Evolutionary conservation across 257 asterid species (phyloP), one percentile per base, ranked within the genome.

Genomic region (Ballota nigra): DNA sequence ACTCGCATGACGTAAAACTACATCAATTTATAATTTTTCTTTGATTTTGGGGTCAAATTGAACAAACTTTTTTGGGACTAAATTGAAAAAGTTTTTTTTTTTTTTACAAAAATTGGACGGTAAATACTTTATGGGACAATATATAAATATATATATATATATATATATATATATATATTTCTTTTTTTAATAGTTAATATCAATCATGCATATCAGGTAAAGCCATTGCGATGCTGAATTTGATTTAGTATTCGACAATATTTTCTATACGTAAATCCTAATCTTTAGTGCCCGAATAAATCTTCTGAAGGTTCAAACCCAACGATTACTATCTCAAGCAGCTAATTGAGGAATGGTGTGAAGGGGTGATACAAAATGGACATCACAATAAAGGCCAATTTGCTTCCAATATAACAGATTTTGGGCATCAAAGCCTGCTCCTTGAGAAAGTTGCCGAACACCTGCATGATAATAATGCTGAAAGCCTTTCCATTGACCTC

Each of bases 291-390:
- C 43, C 52, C 18, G 16, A 53, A 49, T 58, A 47, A 68, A 55
- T 38, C 69, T 64, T 82, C 73, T 84, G 83, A 78, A 94, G 98
- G 86, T 91, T 86, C 84, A 89, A 83, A 78, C 86, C 96, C 68
- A 91, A 89, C 68, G 98, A 94, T 78, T 78, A 87, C 88, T 89
- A 83, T 81, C 92, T 94, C 68, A 91, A 89, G 85, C 96, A 84
- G 78, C 88, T 94, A 36, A 85, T 94, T 59, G 97, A 92, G 84
- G 97, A 94, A 82, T 93, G 98, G 97, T 91, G 96, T 75, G 97
- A 93, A 84, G 97, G 96, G 28, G 90, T 91, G 73, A 83, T 91
- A 51, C 96, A 87, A 62, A 83, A 80, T 69, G 84, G 77, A 63
- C 72, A 56, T 45, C 69, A 15, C 71, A 73, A 82, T 19, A 71